A percentile compares a stretch with the other conserved stretches of the same genome.
Conservation (phyloP, 1,284 basidiomycete species). For the Crepidotus sp. region DNA sequence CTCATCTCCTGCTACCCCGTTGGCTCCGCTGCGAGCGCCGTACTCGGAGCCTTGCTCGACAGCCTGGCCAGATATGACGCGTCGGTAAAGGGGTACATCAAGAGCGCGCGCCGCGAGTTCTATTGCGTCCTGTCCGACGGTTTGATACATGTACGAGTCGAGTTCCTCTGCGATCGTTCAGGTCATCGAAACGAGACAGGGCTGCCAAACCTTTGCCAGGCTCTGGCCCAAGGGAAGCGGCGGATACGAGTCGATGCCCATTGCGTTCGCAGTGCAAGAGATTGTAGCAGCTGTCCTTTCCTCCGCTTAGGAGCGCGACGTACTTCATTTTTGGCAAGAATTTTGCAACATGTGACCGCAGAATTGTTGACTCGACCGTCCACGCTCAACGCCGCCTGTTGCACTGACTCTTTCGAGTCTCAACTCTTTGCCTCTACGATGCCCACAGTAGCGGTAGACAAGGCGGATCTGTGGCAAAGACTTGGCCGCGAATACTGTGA, state of each 20-base stretch:
- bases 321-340: slow-evolving; percentile 65
- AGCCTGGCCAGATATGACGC: slow-evolving; percentile 74
- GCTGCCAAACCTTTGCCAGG: slow-evolving; percentile 67
- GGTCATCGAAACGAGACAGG: slow-evolving; percentile 17
- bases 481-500: slow-evolving; percentile 81
- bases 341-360: slow-evolving; percentile 14
- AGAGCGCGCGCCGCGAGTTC: slow-evolving; percentile 82
- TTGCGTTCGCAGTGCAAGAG: slow-evolving; percentile 83
- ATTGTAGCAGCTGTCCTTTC: slow-evolving; percentile 98
- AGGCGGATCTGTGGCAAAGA: slow-evolving; percentile 85
- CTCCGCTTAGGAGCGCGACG: slow-evolving; percentile 91
- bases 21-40: slow-evolving; percentile 46
- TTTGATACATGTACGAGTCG: slow-evolving; percentile 98
- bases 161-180: slow-evolving; percentile 71
- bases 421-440: slow-evolving; percentile 31
- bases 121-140: slow-evolving; percentile 93
- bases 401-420: neutral
- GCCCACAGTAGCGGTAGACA: slow-evolving; percentile 95
- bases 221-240: slow-evolving; percentile 82
- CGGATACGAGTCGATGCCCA: slow-evolving; percentile 82
- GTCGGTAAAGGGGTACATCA: slow-evolving; percentile 79
- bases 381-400: no score
- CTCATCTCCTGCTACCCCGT: slow-evolving; percentile 74
- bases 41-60: slow-evolving; percentile 83
- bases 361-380: slow-evolving; percentile 12